A percentile compares a stretch with the other conserved stretches of the same genome.
Conservation (phyloP, 2,329 filamentous ascomycete species). For the Botrytis medusae region DNA sequence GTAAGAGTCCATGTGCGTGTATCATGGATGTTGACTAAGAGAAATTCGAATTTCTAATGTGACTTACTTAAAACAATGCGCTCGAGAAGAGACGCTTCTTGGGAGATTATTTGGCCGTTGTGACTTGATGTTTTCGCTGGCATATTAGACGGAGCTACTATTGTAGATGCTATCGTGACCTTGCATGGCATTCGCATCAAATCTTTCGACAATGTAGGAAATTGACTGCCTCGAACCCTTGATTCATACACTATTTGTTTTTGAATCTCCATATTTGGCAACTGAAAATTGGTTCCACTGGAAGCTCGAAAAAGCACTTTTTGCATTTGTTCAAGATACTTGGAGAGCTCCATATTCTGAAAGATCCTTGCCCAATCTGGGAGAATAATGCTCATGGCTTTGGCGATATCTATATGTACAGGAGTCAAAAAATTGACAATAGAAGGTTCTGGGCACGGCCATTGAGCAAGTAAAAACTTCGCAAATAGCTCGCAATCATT, state of each 20-base stretch:
- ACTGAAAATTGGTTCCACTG: not conserved
- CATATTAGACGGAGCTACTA: too few relatives aligned
- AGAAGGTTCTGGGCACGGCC: conserved; percentile 45
- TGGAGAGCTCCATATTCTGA: conserved; percentile 49
- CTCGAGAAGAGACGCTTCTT: not conserved
- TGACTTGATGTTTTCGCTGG: too few relatives aligned
- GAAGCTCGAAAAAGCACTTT: conserved; percentile 40
- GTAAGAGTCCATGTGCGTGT: not conserved
- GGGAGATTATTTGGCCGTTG: not conserved
- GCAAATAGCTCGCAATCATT: conserved; percentile 44
- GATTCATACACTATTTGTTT: conserved; percentile 21
- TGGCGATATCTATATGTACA: conserved; percentile 42
- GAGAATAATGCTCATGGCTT: conserved; percentile 44
- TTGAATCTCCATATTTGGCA: not conserved
- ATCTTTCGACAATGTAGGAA: conserved; percentile 12
- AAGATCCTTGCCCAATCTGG: conserved; percentile 51
- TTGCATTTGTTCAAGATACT: conserved; percentile 48
- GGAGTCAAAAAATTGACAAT: conserved; percentile 34
- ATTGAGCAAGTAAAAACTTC: conserved; percentile 45
- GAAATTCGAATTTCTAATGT: too few relatives aligned
- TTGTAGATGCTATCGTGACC: too few relatives aligned
- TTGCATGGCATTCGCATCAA: conserved; percentile 5
- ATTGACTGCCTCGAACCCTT: conserved; percentile 16
- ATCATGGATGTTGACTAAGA: not conserved
- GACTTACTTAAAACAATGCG: not conserved